Base-by-base conservation (phyloP, 2,329 filamentous ascomycete genomes). In the Trichocomaceae sp. region DNA sequence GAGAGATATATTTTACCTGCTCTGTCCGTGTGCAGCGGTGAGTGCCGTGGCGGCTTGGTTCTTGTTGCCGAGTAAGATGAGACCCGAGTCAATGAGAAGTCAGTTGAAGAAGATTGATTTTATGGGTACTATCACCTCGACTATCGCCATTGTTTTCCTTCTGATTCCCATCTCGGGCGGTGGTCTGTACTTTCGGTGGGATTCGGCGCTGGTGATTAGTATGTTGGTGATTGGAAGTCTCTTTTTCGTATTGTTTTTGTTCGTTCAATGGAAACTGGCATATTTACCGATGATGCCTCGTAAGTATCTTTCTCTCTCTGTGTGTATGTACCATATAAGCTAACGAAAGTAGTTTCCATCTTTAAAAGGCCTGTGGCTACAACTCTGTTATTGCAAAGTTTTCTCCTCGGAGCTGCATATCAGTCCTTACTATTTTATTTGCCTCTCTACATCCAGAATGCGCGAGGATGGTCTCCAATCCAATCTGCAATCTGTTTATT, bases 91-190 rank as follows among this genome's bases (percentile, higher is more conserved):
- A 9, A 68, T 80, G 37, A 67, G 68, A 39, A 73, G 77, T 44
- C 80, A 77, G 47, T 61, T 81, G 20, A 70, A 68, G 47, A 80
- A 79, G 44, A 82, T 86, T 53, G 83, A 87, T 64, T 83, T 79
- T 59, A 76, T 71, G 22, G 84, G 83, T 1, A 72, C 83, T 1
- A 55, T 83, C 10, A 73, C 77, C 2, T 79, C 77, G 3, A 80
- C 80, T 0, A 68, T 77, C 6, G 82, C 77, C 0, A 77, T 84
- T 26, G 77, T 86, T 9, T 73, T 85, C 12, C 60, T 86, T 1
- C 72, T 86, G 17, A 83, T 87, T 45, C 83, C 83, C 0, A 77
- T 86, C 12, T 84, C 82, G 2, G 82, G 82, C 15, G 82, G 79
- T 55, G 81, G 79, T 1, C 75, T 77, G 0, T 81, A 82, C 56